A percentile compares a stretch with the other conserved stretches of the same genome.
phyloP scores from a whole-genome alignment of 495 filamentous ascomycete species.

The Massariosphaeria phaeospora region DNA sequence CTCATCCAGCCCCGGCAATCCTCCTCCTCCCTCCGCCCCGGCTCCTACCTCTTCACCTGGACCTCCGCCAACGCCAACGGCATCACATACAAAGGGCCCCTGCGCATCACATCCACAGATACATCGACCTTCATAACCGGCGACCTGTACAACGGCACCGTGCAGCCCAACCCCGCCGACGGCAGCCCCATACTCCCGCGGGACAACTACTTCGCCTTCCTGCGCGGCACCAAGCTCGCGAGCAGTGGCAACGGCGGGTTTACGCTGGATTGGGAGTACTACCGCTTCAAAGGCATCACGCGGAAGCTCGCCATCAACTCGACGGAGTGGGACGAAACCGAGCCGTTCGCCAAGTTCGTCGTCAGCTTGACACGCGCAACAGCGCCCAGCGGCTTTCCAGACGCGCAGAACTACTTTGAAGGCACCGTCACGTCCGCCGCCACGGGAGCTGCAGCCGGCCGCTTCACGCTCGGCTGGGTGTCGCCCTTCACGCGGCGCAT shows the following conservation, averaged over 20 bases:
- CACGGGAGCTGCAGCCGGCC: not conserved
- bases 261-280: conserved; percentile 3
- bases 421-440: not conserved
- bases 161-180: conserved; percentile 7
- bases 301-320: not conserved
- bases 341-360: not conserved
- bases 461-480: conserved; percentile 12
- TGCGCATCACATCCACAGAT: conserved; percentile 9
- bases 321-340: not conserved
- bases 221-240: conserved; percentile 4
- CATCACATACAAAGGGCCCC: conserved; percentile 9
- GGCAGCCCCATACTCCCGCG: conserved; percentile 14
- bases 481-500: not conserved
- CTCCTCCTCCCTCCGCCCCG: too few species aligned
- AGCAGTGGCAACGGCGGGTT: conserved; percentile 1
- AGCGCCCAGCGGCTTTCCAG: conserved; percentile 1
- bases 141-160: conserved; percentile 14
- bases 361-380: not conserved
- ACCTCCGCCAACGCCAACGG: not conserved
- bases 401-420: conserved; percentile 1
- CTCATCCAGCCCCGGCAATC: too few species aligned
- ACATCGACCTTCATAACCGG: conserved; percentile 3
- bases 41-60: conserved; percentile 7
- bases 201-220: conserved; percentile 11
- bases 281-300: not conserved